These are phyloP conservation scores for Lactarius trivialis DNA, from an alignment of 768 basidiomycete species.

Conservation along the genomic window DNA sequence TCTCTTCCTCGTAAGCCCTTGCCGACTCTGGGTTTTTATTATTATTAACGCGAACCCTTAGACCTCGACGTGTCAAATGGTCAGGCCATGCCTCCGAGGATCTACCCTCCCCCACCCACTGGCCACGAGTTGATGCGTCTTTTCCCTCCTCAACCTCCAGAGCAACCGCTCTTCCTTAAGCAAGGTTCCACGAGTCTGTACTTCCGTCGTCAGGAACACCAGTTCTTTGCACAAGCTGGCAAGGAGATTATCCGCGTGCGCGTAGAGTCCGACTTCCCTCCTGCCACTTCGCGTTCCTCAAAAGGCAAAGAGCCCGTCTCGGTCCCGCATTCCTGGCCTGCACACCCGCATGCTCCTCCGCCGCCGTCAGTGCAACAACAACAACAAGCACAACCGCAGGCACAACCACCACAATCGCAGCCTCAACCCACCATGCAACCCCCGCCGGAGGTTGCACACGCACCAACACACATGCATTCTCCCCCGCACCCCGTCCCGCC, in stretches of 20 bases:
- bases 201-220: slow-evolving; percentile 71
- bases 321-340: slow-evolving; percentile 6
- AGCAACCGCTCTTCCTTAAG: slow-evolving; percentile 43
- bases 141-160: slow-evolving; percentile 67
- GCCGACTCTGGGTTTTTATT: not conserved
- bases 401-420: not conserved
- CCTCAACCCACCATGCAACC: slow-evolving; percentile 11
- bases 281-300: slow-evolving; percentile 12
- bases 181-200: slow-evolving; percentile 64
- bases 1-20: slow-evolving; percentile 19
- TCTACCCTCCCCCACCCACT: slow-evolving; percentile 69
- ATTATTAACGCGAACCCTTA: slow-evolving; percentile 25
- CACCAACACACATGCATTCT: slow-evolving; percentile 18
- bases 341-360: slow-evolving; percentile 25
- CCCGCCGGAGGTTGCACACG: slow-evolving; percentile 16
- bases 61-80: slow-evolving; percentile 60
- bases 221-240: slow-evolving; percentile 74
- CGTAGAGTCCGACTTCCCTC: slow-evolving; percentile 55
- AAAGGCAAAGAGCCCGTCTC: slow-evolving; percentile 21
- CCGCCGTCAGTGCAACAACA: slow-evolving; percentile 18
- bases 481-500: slow-evolving; percentile 26
- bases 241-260: slow-evolving; percentile 71
- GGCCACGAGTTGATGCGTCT: slow-evolving; percentile 83
- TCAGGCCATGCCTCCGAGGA: slow-evolving; percentile 43
- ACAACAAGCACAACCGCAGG: not conserved